phyloP scores from a whole-genome alignment of 805 yeast species.

The Barnettozyma vustinii region DNA sequence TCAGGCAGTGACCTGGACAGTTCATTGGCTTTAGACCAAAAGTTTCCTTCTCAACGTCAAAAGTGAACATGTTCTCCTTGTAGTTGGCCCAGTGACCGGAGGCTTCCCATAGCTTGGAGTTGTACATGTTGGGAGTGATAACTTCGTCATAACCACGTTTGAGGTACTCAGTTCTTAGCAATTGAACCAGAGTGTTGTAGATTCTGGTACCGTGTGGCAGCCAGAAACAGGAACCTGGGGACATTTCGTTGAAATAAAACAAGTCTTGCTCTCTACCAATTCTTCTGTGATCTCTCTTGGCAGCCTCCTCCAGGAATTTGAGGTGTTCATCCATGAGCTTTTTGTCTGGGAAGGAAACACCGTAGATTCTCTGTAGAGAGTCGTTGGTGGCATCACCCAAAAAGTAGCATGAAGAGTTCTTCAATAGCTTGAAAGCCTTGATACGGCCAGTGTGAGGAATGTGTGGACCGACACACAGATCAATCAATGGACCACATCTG shows the following conservation, averaged over 20 bases:
- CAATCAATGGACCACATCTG: conserved; percentile 96
- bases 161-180: conserved; percentile 79
- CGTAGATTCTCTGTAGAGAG: conserved; percentile 94
- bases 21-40: conserved; percentile 94
- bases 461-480: conserved; percentile 96
- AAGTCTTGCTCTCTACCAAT: conserved; percentile 96
- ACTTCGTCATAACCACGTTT: conserved; percentile 97
- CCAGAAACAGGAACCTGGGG: conserved; percentile 99
- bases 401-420: conserved; percentile 95
- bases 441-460: conserved; percentile 96
- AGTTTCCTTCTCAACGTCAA: conserved; percentile 93
- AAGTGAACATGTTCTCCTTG: conserved; percentile 94
- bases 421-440: conserved; percentile 88
- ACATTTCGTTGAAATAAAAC: conserved; percentile 91
- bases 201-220: conserved; percentile 98
- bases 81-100: conserved; percentile 99
- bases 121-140: conserved; percentile 98
- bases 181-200: conserved; percentile 78
- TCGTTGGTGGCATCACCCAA: conserved; percentile 90
- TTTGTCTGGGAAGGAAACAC: conserved; percentile 98
- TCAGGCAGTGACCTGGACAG: conserved; percentile 89
- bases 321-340: conserved; percentile 91
- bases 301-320: conserved; percentile 93
- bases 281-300: conserved; percentile 92
- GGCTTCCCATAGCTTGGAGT: conserved; percentile 95